Evolutionary conservation across 2,329 filamentous ascomycete genomes (phyloP), one percentile per base, ranked within the genome.

Genomic region (Trichoderma sp.): DNA sequence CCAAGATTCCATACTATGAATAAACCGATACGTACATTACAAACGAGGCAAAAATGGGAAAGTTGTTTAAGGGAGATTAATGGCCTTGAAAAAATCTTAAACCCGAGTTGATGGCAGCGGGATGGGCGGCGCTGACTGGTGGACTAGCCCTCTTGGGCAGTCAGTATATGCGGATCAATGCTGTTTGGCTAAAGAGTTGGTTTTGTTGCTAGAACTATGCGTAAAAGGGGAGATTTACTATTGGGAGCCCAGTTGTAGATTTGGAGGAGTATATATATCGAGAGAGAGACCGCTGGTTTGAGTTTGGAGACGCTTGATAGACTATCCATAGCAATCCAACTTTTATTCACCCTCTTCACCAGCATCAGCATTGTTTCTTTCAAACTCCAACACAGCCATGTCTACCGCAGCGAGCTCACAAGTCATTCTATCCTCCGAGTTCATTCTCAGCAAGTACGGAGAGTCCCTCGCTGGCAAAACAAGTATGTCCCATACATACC

Each of bases 101-200:
- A 8, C 21, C 46, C 46, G 54, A n/a, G n/a, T n/a, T n/a, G n/a
- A n/a, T n/a, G n/a, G n/a, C n/a, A n/a, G n/a, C n/a, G n/a, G n/a
- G n/a, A n/a, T n/a, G n/a, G n/a, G n/a, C n/a, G n/a, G n/a, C n/a
- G 60, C 51, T 65, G 61, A 65, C 61, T 65, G 26, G 51, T 5
- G 30, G 14, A 37, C 61, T 65, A 65, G 51, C 61, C 61, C 30
- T 46, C 11, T 65, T 65, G 24, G 61, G 61, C 54, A 30, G 10
- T 26, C 54, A 30, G 10, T 26, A 4, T 43, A n/a, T n/a, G 6
- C 37, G 16, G 14, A 21, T 24, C n/a, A 13, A 13, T 28, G 21
- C 8, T 28, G 3, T 18, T 26, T n/a, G 32, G 3, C 28, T 0
- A 24, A 11, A 10, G 34, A 39, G 55, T 51, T 49, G 46, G 8